phyloP scores from a whole-genome alignment of 805 yeast genomes.

The Wickerhamomyces bisporus region DNA sequence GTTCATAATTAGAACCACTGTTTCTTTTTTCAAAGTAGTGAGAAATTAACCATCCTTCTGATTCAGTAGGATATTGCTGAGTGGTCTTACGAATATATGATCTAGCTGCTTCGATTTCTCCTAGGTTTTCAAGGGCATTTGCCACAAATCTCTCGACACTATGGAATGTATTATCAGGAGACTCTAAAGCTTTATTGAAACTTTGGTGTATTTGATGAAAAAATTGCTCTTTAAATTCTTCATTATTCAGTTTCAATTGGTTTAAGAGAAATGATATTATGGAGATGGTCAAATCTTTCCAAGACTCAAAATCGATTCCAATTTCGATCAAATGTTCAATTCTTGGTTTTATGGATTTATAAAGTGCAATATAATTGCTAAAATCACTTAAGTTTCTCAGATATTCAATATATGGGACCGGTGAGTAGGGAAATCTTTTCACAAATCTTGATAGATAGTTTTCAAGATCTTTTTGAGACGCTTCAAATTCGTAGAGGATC shows the following conservation, averaged over 20 bases:
- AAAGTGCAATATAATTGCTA: not conserved
- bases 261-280: constrained; percentile 18
- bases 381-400: constrained; percentile 5
- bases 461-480: not conserved
- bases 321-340: not conserved
- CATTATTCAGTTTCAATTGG: not conserved
- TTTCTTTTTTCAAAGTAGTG: constrained; percentile 34
- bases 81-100: constrained; percentile 23
- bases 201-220: not conserved
- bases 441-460: constrained; percentile 3
- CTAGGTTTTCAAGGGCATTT: constrained; percentile 28
- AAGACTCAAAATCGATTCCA: constrained; percentile 21
- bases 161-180: constrained; percentile 31
- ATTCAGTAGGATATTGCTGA: constrained; percentile 27
- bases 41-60: constrained; percentile 44
- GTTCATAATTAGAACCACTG: constrained; percentile 21
- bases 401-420: constrained; percentile 12
- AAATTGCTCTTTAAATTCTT: not conserved
- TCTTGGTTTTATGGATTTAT: constrained; percentile 1
- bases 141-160: constrained; percentile 39
- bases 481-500: constrained; percentile 7
- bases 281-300: constrained; percentile 30
- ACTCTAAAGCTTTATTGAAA: constrained; percentile 5
- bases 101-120: constrained; percentile 27
- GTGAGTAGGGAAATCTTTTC: constrained; percentile 7